Evolutionary conservation across 2,329 filamentous ascomycete genomes (phyloP).

Genomic region (Gremmenia infestans): DNA sequence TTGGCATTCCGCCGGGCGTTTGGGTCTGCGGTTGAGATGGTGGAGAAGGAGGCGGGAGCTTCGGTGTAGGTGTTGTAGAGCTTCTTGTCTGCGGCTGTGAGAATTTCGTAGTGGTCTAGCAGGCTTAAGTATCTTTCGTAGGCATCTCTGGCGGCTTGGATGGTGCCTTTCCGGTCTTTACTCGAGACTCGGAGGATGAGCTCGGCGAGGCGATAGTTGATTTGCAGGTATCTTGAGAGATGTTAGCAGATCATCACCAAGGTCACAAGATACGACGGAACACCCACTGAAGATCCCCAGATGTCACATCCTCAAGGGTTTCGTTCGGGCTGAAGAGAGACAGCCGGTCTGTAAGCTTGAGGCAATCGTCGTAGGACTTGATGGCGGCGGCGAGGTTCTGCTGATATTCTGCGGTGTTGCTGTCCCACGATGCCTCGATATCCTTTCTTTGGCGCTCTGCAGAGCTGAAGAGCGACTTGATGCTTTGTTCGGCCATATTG

Average conservation of each 20-base stretch:
- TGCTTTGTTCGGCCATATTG: constrained; percentile 41
- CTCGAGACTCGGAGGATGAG: constrained; percentile 64
- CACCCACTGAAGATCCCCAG: constrained; percentile 70
- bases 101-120: constrained; percentile 72
- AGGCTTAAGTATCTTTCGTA: constrained; percentile 77
- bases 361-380: constrained; percentile 66
- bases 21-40: constrained; percentile 59
- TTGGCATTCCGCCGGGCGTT: constrained; percentile 73
- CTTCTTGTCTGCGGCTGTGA: constrained; percentile 59
- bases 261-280: background rate
- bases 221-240: constrained; percentile 57
- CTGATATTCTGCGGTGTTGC: constrained; percentile 61
- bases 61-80: constrained; percentile 71
- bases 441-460: constrained; percentile 50
- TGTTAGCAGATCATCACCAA: constrained; percentile 19
- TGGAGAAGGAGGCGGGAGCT: constrained; percentile 66
- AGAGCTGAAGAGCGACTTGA: constrained; percentile 48
- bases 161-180: constrained; percentile 55
- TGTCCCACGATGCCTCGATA: constrained; percentile 60
- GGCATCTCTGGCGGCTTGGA: constrained; percentile 59
- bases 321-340: constrained; percentile 92
- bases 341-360: constrained; percentile 61
- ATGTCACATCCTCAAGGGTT: constrained; percentile 77
- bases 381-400: constrained; percentile 64
- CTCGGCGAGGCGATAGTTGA: constrained; percentile 75